These are phyloP conservation scores for Stygiomarasmius scandens DNA, from an alignment of 1,284 basidiomycete genomes.

Conservation along the genomic window DNA sequence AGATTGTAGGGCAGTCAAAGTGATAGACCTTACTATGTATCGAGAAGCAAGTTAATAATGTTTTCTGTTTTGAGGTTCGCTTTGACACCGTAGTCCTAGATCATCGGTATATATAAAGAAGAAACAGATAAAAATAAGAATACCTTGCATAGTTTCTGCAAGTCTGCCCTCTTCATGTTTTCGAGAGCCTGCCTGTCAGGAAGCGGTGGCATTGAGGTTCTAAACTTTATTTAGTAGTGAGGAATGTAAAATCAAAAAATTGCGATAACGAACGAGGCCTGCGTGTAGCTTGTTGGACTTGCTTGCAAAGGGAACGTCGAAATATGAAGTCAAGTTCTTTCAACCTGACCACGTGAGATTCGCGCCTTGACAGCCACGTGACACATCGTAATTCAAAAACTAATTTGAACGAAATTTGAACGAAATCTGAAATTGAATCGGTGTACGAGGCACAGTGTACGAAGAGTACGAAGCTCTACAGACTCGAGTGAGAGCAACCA, in stretches of 20 bases:
- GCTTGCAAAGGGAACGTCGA: constrained; percentile 7
- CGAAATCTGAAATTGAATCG: no score
- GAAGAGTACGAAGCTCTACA: no score
- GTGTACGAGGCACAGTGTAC: no score
- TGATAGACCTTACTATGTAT: constrained; percentile 46
- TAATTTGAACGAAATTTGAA: no score
- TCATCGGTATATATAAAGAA: constrained; percentile 23
- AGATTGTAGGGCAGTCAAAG: background rate
- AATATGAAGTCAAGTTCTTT: no score
- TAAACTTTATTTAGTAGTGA: constrained; percentile 12
- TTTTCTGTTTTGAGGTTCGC: constrained; percentile 80
- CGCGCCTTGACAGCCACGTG: no score
- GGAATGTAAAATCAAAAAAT: no score
- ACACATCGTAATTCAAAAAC: no score
- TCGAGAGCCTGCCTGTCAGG: constrained; percentile 60
- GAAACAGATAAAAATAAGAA: constrained; percentile 14
- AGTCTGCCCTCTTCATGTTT: constrained; percentile 65
- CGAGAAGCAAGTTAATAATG: constrained; percentile 71
- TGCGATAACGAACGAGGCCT: no score
- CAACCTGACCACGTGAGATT: no score
- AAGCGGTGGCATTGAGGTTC: constrained; percentile 45
- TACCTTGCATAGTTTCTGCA: constrained; percentile 81
- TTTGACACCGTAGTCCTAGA: constrained; percentile 73
- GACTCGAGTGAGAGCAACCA: no score
- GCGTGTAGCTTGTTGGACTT: no score